Evolutionary conservation across 2,329 filamentous ascomycete genomes (phyloP).

Genomic region (Botrytis sinoallii): DNA sequence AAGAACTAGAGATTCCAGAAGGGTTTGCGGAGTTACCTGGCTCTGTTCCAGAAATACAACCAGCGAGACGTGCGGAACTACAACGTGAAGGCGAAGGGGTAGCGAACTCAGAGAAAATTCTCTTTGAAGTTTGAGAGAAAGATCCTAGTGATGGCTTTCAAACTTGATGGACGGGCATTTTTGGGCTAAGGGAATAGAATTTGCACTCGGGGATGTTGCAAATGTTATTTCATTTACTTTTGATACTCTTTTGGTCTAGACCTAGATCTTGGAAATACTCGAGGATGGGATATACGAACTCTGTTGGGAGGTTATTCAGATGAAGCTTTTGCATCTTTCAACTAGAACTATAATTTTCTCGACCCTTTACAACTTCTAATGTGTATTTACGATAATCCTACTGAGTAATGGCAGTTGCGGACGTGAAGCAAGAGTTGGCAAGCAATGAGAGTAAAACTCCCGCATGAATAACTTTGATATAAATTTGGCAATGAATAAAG

Average conservation of each 20-base stretch:
- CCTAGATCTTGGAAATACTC: not conserved
- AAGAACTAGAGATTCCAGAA: not conserved
- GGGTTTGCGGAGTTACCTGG: not conserved
- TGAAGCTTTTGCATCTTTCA: not conserved
- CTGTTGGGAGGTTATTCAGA: no score
- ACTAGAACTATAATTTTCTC: not conserved
- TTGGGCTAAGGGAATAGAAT: not conserved
- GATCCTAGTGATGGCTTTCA: not conserved
- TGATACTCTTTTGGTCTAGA: not conserved
- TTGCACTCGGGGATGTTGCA: not conserved
- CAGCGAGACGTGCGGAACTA: not conserved
- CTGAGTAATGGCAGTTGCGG: not conserved
- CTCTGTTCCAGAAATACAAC: not conserved
- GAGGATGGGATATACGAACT: not conserved
- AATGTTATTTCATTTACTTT: not conserved
- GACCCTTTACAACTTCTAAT: not conserved
- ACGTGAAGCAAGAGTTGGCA: not conserved
- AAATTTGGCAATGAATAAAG: no score
- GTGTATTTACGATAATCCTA: fast-evolving
- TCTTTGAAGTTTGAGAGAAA: not conserved
- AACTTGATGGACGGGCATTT: not conserved
- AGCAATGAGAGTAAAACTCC: not conserved
- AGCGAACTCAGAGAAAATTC: not conserved
- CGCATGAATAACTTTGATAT: not conserved
- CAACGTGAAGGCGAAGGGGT: no score